A percentile compares a stretch with the other conserved stretches of the same genome.
These are phyloP conservation scores for Trichoderma atroviride DNA, from an alignment of 2,329 filamentous ascomycete species.

Conservation along the genomic window DNA sequence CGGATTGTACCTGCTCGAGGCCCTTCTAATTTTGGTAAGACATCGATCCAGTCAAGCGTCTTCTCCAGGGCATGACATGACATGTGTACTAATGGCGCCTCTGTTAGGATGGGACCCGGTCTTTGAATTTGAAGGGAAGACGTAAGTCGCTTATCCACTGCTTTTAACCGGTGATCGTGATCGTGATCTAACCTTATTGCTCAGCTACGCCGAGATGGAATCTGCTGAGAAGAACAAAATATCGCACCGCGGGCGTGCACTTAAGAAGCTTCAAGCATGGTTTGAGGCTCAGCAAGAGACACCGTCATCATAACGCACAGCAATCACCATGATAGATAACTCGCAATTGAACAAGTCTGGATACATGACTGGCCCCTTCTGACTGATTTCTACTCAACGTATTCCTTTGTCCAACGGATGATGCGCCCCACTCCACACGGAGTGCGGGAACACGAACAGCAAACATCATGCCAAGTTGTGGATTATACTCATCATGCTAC, in stretches of 20 bases:
- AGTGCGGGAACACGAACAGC: neutral
- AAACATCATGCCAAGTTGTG: neutral
- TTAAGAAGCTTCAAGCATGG: conserved; percentile 85
- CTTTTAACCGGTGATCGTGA: neutral
- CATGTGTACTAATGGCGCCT: neutral
- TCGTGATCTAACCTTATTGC: neutral
- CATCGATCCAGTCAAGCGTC: neutral
- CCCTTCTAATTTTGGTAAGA: conserved; percentile 76
- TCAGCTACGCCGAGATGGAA: conserved; percentile 89
- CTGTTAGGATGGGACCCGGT: conserved; percentile 86
- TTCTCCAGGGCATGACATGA: neutral
- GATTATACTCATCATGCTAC: neutral
- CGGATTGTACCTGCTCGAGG: conserved; percentile 86
- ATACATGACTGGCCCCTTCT: neutral
- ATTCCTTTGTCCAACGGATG: neutral
- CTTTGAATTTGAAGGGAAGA: conserved; percentile 91
- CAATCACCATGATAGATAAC: neutral
- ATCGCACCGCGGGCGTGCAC: conserved; percentile 85
- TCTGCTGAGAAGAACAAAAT: conserved; percentile 85
- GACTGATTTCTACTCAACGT: neutral
- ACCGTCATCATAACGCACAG: neutral
- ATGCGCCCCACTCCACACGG: neutral
- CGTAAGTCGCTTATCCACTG: conserved; percentile 50
- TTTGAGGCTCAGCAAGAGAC: conserved; percentile 44
- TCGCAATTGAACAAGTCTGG: neutral